Evolutionary conservation across 2,329 filamentous ascomycete genomes (phyloP).

Genomic region (Phaeosphaeriaceae sp.): DNA sequence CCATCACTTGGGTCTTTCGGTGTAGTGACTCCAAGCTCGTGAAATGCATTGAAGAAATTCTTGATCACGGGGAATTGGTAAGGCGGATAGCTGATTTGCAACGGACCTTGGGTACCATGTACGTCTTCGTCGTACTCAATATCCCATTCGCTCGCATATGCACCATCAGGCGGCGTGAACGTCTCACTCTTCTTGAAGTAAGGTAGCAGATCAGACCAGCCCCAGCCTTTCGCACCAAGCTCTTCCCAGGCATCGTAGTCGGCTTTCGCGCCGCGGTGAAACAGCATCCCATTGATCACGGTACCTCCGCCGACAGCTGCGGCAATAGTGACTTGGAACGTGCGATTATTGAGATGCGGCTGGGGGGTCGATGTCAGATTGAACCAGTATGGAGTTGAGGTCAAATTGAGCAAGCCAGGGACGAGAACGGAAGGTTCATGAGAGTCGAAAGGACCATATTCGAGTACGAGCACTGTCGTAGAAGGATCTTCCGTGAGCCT

Average conservation of each 20-base stretch:
- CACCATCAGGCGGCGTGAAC: slow-evolving; percentile 14
- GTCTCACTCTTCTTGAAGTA: slow-evolving; percentile 39
- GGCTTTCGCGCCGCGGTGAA: slow-evolving; percentile 36
- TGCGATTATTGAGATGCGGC: slow-evolving; percentile 25
- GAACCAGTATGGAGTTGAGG: slow-evolving; percentile 2
- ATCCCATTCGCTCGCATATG: slow-evolving; percentile 21
- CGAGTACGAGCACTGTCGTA: slow-evolving; percentile 26
- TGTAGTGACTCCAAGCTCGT: slow-evolving; percentile 20
- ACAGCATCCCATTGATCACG: slow-evolving; percentile 45
- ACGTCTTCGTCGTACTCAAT: slow-evolving; percentile 29
- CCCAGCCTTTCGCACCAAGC: slow-evolving; percentile 66
- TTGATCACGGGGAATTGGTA: slow-evolving; percentile 34
- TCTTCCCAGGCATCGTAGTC: slow-evolving; percentile 61
- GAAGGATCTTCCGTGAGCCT: slow-evolving; percentile 24
- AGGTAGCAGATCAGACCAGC: slow-evolving; percentile 57
- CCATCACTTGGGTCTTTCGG: slow-evolving; percentile 27
- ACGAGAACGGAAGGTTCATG: background rate
- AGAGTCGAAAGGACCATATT: slow-evolving; percentile 17
- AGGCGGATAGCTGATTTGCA: slow-evolving; percentile 31
- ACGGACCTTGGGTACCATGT: slow-evolving; percentile 28
- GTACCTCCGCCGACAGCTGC: slow-evolving; percentile 43
- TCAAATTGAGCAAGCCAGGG: background rate
- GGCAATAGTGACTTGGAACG: slow-evolving; percentile 19
- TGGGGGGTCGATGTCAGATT: slow-evolving; percentile 14
- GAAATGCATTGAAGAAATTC: slow-evolving; percentile 28